phyloP scores from a whole-genome alignment of 306 rosid genomes.

The Psophocarpus tetragonolobus region DNA sequence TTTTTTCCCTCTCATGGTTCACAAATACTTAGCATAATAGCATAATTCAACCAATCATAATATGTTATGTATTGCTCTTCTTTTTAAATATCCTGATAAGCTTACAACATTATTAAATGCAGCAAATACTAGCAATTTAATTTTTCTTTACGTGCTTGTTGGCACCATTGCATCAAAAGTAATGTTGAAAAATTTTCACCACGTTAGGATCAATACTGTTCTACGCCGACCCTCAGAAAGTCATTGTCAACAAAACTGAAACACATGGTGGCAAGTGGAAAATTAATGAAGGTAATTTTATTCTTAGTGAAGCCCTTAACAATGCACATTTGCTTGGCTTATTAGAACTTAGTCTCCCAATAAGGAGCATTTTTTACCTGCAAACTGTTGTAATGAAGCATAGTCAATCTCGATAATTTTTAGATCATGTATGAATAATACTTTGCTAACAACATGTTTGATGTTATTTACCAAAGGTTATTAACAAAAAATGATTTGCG shows the following conservation, averaged over 20 bases:
- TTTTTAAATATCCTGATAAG: slow-evolving; percentile 12
- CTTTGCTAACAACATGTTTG: not conserved
- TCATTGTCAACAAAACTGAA: slow-evolving; percentile 68
- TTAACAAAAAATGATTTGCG: slow-evolving; percentile 13
- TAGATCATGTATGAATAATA: not conserved
- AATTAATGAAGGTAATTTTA: slow-evolving; percentile 72
- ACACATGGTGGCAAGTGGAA: slow-evolving; percentile 78
- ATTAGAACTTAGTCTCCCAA: slow-evolving; percentile 27
- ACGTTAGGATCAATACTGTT: slow-evolving; percentile 69
- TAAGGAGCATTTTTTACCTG: not conserved
- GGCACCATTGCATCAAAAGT: slow-evolving; percentile 18
- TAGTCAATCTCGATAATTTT: slow-evolving; percentile 21
- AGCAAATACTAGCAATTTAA: not conserved
- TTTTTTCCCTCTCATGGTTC: not conserved
- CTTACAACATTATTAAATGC: slow-evolving; percentile 11
- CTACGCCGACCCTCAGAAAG: slow-evolving; percentile 74
- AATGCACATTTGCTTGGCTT: not conserved
- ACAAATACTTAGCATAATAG: not conserved
- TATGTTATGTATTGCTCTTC: slow-evolving; percentile 7
- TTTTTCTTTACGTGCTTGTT: slow-evolving; percentile 10
- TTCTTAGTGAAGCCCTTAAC: slow-evolving; percentile 17
- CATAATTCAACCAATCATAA: not conserved
- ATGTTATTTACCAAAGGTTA: not conserved
- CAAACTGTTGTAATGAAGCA: slow-evolving; percentile 21
- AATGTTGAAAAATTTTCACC: slow-evolving; percentile 33